Conservation (phyloP, 1,284 basidiomycete species). For the Wallemia hederae region DNA sequence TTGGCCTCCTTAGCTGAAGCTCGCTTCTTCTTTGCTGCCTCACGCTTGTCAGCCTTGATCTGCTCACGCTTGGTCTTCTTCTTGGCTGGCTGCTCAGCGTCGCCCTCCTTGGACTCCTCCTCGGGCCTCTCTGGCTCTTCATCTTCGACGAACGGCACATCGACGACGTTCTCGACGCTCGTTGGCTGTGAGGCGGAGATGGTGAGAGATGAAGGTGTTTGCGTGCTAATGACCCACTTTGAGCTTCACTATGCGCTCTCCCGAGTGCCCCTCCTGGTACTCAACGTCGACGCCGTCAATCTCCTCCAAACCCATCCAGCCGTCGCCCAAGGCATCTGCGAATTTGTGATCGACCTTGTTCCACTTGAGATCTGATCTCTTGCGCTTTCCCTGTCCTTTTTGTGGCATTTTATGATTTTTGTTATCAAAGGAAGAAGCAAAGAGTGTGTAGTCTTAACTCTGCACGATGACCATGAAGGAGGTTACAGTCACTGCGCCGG, state of each 20-base stretch:
- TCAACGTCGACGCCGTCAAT: not conserved
- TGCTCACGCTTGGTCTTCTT: slow-evolving; percentile 3
- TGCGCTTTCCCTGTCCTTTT: not conserved
- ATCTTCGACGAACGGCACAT: slow-evolving; percentile 5
- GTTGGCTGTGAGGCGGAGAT: not conserved
- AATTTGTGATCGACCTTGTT: not conserved
- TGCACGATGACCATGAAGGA: slow-evolving; percentile 35
- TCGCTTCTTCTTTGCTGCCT: slow-evolving; percentile 4
- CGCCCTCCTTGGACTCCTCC: slow-evolving; percentile 3
- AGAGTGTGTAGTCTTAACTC: not conserved
- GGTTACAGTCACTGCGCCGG: slow-evolving; percentile 72
- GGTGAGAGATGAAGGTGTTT: not conserved
- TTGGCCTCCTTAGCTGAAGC: slow-evolving; percentile 9
- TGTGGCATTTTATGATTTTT: not conserved
- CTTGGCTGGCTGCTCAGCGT: slow-evolving; percentile 3
- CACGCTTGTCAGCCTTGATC: slow-evolving; percentile 2
- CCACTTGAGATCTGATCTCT: not conserved
- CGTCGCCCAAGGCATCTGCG: not conserved
- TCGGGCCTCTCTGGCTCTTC: slow-evolving; percentile 6
- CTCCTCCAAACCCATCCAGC: not conserved
- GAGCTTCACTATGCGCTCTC: slow-evolving; percentile 8
- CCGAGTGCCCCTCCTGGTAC: not conserved
- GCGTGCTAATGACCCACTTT: slow-evolving; percentile 3
- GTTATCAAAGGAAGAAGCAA: not conserved
- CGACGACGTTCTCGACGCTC: not conserved